phyloP scores from a whole-genome alignment of 306 rosid species.

The Castanea mollissima region DNA sequence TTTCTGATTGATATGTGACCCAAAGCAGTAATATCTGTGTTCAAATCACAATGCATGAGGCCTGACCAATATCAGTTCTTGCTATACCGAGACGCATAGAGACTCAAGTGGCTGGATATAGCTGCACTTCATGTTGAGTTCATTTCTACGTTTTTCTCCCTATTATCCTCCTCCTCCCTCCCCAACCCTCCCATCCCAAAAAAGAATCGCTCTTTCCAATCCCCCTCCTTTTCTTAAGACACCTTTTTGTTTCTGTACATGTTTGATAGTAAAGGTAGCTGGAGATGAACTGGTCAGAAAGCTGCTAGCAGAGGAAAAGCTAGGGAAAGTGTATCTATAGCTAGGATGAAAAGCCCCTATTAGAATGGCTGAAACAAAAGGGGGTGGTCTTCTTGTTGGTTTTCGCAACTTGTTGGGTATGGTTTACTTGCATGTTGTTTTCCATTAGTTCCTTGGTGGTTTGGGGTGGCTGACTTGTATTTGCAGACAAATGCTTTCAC shows the following conservation, averaged over 20 bases:
- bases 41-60: conserved; percentile 39
- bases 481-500: conserved; percentile 26
- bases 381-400: conserved; percentile 44
- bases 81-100: conserved; percentile 41
- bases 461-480: conserved; percentile 54
- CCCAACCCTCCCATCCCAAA: background rate
- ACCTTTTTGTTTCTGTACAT: conserved; percentile 58
- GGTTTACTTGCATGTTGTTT: conserved; percentile 29
- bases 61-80: conserved; percentile 36
- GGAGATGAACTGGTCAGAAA: conserved; percentile 46
- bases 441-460: conserved; percentile 53
- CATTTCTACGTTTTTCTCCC: conserved; percentile 28
- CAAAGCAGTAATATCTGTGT: conserved; percentile 52
- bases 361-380: conserved; percentile 37
- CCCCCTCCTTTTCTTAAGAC: conserved; percentile 6
- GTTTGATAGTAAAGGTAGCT: conserved; percentile 67
- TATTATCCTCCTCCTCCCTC: conserved; percentile 17
- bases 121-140: conserved; percentile 53
- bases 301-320: conserved; percentile 49
- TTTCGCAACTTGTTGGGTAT: conserved; percentile 27
- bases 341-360: conserved; percentile 54
- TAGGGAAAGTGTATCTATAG: conserved; percentile 56
- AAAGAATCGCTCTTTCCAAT: background rate
- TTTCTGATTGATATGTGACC: conserved; percentile 46
- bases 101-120: conserved; percentile 35